Conservation (phyloP, 2,329 filamentous ascomycete genomes). For the Penicillium sp. region DNA sequence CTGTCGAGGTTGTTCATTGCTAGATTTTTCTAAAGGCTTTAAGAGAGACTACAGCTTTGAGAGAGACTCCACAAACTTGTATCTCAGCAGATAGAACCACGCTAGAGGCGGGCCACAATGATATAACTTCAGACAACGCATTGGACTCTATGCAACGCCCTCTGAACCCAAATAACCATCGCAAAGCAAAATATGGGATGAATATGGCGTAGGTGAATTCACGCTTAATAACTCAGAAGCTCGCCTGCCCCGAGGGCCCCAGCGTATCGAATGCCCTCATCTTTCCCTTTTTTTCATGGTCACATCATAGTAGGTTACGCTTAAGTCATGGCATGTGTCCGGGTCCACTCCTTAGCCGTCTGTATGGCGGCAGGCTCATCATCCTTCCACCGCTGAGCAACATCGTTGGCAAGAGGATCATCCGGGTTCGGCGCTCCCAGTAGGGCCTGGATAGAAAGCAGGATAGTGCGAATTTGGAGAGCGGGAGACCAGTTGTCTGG, state of each 20-base stretch:
- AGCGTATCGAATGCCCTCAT: conserved; percentile 8
- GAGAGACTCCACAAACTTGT: neutral
- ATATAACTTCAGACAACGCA: conserved; percentile 1
- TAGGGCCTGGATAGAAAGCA: conserved; percentile 96
- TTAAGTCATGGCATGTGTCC: conserved; percentile 65
- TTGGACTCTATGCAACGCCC: conserved; percentile 17
- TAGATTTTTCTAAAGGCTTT: neutral
- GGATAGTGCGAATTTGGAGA: conserved; percentile 93
- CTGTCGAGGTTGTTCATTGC: neutral
- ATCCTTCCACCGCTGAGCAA: conserved; percentile 97
- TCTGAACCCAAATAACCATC: conserved; percentile 3
- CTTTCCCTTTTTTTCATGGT: conserved; percentile 32
- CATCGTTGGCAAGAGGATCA: conserved; percentile 95
- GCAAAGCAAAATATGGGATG: conserved; percentile 4
- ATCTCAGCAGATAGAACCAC: neutral
- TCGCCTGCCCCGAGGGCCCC: conserved; percentile 14
- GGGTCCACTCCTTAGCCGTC: conserved; percentile 89
- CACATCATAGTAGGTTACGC: conserved; percentile 26
- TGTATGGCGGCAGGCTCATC: conserved; percentile 88
- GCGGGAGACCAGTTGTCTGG: conserved; percentile 98
- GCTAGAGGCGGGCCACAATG: neutral
- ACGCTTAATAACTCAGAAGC: conserved; percentile 10
- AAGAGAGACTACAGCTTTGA: neutral
- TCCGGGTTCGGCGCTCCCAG: conserved; percentile 96
- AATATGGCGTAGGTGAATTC: conserved; percentile 1